A percentile compares a stretch with the other conserved stretches of the same genome.
These are phyloP conservation scores for Mortierella sp. DNA, from an alignment of 371 early-diverging fungal genomes.

Conservation along the genomic window DNA sequence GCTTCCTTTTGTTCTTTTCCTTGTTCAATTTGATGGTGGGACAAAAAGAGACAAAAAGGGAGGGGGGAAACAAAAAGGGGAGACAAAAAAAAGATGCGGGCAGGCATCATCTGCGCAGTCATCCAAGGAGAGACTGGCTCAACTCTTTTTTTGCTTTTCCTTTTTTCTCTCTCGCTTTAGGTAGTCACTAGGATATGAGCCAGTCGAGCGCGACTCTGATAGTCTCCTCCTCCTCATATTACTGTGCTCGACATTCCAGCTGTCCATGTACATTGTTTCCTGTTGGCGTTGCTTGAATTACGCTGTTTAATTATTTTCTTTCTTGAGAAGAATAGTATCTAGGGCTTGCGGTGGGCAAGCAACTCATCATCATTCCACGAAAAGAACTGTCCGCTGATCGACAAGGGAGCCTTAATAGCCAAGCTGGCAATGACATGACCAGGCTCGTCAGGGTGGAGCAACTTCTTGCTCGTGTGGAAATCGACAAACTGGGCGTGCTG, in stretches of 20 bases:
- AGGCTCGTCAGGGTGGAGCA: conserved; percentile 57
- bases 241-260: not conserved
- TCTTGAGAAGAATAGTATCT: not conserved
- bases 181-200: not conserved
- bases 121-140: not conserved
- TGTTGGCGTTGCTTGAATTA: not conserved
- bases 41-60: not conserved
- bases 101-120: conserved; percentile 5
- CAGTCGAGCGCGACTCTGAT: not conserved
- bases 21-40: not conserved
- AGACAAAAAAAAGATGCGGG: no score
- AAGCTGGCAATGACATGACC: conserved; percentile 57
- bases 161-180: not conserved
- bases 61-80: no score
- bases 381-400: conserved; percentile 55
- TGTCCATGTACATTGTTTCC: not conserved
- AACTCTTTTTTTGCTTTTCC: not conserved
- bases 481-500: conserved; percentile 49
- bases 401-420: conserved; percentile 40
- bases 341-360: conserved; percentile 20
- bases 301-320: not conserved
- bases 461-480: conserved; percentile 31
- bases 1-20: not conserved
- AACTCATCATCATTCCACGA: conserved; percentile 50
- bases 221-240: not conserved